Evolutionary conservation across 176 grass and related monocot genomes (phyloP).

Genomic region (Canna indica): DNA sequence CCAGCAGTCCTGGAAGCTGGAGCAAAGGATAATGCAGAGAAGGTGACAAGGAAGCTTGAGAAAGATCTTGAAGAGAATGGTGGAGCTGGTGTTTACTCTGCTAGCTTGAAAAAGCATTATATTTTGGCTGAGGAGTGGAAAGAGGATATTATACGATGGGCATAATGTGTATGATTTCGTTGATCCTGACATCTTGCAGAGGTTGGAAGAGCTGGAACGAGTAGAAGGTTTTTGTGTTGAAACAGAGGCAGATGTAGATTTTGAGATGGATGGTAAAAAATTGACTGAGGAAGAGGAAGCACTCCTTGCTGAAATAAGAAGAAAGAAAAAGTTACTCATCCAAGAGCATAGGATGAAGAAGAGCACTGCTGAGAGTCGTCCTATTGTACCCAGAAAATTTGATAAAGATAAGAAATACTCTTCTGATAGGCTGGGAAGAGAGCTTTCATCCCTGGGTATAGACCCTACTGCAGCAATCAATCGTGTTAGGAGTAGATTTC

Average conservation of each 20-base stretch:
- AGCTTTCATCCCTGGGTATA: slow-evolving; percentile 43
- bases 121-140: slow-evolving; percentile 73
- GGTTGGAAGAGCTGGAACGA: slow-evolving; percentile 60
- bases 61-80: slow-evolving; percentile 64
- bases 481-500: slow-evolving; percentile 24
- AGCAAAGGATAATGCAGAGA: slow-evolving; percentile 30
- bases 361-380: slow-evolving; percentile 74
- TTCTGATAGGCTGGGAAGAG: slow-evolving; percentile 35
- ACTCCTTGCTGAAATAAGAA: slow-evolving; percentile 52
- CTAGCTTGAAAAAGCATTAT: slow-evolving; percentile 63
- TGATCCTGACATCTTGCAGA: slow-evolving; percentile 60
- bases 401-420: slow-evolving; percentile 43
- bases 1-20: slow-evolving; percentile 29
- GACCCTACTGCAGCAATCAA: slow-evolving; percentile 42
- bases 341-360: slow-evolving; percentile 81
- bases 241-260: slow-evolving; percentile 34
- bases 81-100: slow-evolving; percentile 81
- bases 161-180: slow-evolving; percentile 72
- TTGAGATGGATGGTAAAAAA: slow-evolving; percentile 56
- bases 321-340: slow-evolving; percentile 52
- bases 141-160: slow-evolving; percentile 57
- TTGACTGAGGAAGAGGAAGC: slow-evolving; percentile 36
- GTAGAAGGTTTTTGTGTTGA: slow-evolving; percentile 63
- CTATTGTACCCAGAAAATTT: slow-evolving; percentile 59
- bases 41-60: slow-evolving; percentile 61